phyloP scores from a whole-genome alignment of 163 green algal species.

The Coccomyxa subellipsoidea region DNA sequence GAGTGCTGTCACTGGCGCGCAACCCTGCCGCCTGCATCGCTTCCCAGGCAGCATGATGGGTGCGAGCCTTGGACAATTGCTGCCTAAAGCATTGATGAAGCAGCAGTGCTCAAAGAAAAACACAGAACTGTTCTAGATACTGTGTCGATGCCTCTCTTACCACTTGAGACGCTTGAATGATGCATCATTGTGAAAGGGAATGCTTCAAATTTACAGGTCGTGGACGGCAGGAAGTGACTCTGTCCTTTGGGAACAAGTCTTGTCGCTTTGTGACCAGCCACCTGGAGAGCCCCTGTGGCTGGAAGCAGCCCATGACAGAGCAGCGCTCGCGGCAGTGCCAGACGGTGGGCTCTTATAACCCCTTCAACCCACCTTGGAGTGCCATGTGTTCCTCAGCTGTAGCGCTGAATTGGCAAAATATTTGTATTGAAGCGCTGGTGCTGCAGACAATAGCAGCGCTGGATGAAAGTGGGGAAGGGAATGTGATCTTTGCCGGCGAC shows the following conservation, averaged over 20 bases:
- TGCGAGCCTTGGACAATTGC: not conserved
- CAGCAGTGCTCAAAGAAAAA: no score
- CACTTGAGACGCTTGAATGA: no score
- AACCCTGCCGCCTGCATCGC: not conserved
- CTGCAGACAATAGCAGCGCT: conserved; percentile 13
- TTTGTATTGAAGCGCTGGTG: not conserved
- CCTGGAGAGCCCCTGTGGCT: conserved; percentile 36
- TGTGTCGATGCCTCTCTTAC: no score
- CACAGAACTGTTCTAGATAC: no score
- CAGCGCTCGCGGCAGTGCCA: not conserved
- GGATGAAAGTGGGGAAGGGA: not conserved
- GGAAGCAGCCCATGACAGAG: not conserved
- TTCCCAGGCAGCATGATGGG: conserved; percentile 30
- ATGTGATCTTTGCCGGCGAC: conserved; percentile 39
- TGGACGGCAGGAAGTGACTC: conserved; percentile 17
- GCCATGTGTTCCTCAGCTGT: not conserved
- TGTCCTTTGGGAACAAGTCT: conserved; percentile 5
- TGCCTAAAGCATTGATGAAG: not conserved
- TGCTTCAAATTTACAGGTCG: conserved; percentile 6
- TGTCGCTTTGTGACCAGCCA: conserved; percentile 40
- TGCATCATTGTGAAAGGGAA: not conserved
- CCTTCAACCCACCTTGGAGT: not conserved
- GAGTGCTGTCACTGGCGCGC: not conserved
- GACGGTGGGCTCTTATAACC: not conserved
- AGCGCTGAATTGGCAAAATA: not conserved